Evolutionary conservation across 2,329 filamentous ascomycete genomes (phyloP).

Genomic region (Orbilia brochopaga): DNA sequence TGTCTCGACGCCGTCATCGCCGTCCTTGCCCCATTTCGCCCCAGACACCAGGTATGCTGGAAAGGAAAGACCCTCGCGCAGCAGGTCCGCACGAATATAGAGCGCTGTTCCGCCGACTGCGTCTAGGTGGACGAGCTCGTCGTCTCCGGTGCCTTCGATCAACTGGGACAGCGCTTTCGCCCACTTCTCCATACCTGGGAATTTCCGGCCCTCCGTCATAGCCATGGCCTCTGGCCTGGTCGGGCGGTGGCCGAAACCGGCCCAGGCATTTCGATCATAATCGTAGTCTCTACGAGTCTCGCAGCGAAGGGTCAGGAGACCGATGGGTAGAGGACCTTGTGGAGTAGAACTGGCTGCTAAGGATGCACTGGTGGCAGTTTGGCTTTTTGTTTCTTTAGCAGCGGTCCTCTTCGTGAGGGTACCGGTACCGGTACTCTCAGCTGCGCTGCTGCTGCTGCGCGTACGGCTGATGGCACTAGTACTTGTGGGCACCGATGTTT

Average conservation of each 20-base stretch:
- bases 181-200: conserved; percentile 49
- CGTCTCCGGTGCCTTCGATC: conserved; percentile 54
- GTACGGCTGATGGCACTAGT: not conserved
- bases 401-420: too few relatives aligned
- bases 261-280: conserved; percentile 59
- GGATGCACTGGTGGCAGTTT: not conserved
- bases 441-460: not conserved
- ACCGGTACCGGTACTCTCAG: too few relatives aligned
- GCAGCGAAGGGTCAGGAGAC: conserved; percentile 57
- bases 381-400: too few relatives aligned
- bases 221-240: conserved; percentile 52
- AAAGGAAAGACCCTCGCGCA: conserved; percentile 57
- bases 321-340: conserved; percentile 42
- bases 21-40: conserved; percentile 57
- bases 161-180: conserved; percentile 43
- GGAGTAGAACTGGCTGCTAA: not conserved
- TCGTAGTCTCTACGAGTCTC: conserved; percentile 56
- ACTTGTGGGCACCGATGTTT: not conserved
- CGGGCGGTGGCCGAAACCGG: conserved; percentile 47
- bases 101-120: conserved; percentile 58
- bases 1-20: conserved; percentile 58
- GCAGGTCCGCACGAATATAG: conserved; percentile 56
- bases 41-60: conserved; percentile 57
- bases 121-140: conserved; percentile 57
- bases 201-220: conserved; percentile 50